phyloP scores from a whole-genome alignment of 371 early-diverging fungal species.

The Apophysomyces variabilis region DNA sequence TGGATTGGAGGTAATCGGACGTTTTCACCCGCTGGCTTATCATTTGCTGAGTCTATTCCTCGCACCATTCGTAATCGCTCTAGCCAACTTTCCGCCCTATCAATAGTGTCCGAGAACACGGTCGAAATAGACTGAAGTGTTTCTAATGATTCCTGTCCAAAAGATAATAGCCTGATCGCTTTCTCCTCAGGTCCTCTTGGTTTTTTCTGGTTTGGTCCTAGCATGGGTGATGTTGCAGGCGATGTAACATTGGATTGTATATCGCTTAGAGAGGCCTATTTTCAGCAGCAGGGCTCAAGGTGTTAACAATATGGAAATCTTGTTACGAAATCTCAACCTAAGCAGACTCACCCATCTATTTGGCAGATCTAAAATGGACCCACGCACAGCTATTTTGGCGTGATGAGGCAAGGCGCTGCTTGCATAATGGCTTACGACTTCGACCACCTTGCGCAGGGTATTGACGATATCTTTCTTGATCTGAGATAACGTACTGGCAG shows the following conservation, averaged over 20 bases:
- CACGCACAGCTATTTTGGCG: constrained; percentile 80
- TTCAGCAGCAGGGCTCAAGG: too few relatives aligned
- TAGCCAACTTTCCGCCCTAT: constrained; percentile 80
- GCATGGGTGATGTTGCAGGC: constrained; percentile 45
- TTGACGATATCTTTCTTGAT: constrained; percentile 85
- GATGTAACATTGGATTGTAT: constrained; percentile 46
- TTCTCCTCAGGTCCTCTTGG: constrained; percentile 33
- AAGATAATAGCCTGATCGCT: constrained; percentile 48
- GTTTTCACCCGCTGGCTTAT: neutral
- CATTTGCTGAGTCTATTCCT: constrained; percentile 22
- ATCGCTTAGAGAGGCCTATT: constrained; percentile 37
- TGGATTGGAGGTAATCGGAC: neutral
- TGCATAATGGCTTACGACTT: constrained; percentile 86
- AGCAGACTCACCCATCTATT: constrained; percentile 70
- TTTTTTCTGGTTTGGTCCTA: constrained; percentile 25
- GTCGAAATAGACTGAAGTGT: constrained; percentile 79
- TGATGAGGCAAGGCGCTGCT: constrained; percentile 85
- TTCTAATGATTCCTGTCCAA: constrained; percentile 82
- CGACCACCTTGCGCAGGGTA: constrained; percentile 86
- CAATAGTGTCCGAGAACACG: constrained; percentile 79
- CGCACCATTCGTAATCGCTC: constrained; percentile 54
- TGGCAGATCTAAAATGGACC: constrained; percentile 87
- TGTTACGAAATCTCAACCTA: neutral
- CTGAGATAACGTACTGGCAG: constrained; percentile 53
- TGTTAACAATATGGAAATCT: too few relatives aligned